Evolutionary conservation across 1,284 basidiomycete genomes (phyloP), one percentile per base, ranked within the genome.

Genomic region (Takashimella koratensis): DNA sequence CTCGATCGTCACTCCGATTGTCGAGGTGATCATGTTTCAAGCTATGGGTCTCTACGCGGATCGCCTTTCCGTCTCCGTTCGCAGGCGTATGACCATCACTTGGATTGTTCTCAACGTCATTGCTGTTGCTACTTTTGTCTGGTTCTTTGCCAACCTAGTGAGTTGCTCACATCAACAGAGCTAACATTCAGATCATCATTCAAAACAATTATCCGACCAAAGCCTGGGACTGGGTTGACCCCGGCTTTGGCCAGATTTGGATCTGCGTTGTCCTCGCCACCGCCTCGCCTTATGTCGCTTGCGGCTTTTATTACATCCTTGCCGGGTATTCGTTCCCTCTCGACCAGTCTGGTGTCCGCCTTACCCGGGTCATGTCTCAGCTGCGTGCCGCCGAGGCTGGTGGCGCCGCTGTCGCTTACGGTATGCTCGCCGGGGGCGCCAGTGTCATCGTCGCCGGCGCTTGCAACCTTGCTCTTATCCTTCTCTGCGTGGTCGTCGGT

Each of bases 1-100:
- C 13, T 73, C 74, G 3, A 58, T 78, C 36, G 56, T 75, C 24
- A 58, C 60, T 6, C 74, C 76, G 5, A 46, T 74, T 40, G 39
- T 65, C 10, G 59, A 65, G 0, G 62, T 70, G 46, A 6, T 71
- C 42, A 56, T 56, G 58, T 73, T 75, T 64, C 66, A 65, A 26
- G 4, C 64, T 3, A 62, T 74, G 6, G 76, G 76, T 6, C 61
- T 49, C 52, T 47, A 62, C 61, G 19, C 21, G 20, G n/a, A 44
- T 52, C 42, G 47, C 20, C 5, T 53, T 19, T 43, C 52, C 23
- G 39, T 64, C 16, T 43, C 54, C 0, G 57, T 74, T 48, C 72
- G 73, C 57, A 44, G 43, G 2, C 66, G 71, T 5, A 63, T 60
- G 2, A 60, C 62, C 22, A 51, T 26, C 10, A 56, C 65, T 0